These are phyloP conservation scores for Epichloe baconii DNA, from an alignment of 2,329 filamentous ascomycete species.

Conservation along the genomic window DNA sequence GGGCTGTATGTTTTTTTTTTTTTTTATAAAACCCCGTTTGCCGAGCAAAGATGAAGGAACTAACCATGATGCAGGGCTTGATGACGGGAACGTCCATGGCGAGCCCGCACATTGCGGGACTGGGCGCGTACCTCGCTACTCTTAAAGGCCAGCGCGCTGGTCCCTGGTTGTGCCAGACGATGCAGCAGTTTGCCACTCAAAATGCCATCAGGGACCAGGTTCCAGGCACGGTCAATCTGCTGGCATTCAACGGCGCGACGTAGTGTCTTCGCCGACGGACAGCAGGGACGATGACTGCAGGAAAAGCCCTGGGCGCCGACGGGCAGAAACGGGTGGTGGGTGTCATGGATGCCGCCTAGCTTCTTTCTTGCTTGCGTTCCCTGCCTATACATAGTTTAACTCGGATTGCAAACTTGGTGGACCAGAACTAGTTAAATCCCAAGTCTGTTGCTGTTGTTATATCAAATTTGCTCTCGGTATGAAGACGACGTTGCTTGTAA, in stretches of 20 bases:
- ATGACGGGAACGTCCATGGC: constrained; percentile 36
- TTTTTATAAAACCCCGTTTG: too few relatives aligned
- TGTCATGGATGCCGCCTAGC: too few relatives aligned
- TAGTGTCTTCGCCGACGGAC: neutral
- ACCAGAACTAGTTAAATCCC: too few relatives aligned
- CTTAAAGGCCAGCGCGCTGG: constrained; percentile 19
- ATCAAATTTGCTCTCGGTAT: too few relatives aligned
- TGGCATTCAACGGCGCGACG: constrained; percentile 38
- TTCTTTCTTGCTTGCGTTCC: too few relatives aligned
- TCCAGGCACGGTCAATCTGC: constrained; percentile 31
- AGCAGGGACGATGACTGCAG: too few relatives aligned
- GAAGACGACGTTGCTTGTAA: too few relatives aligned
- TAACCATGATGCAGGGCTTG: constrained; percentile 11
- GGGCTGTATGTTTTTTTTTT: constrained; percentile 15
- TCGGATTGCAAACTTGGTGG: too few relatives aligned
- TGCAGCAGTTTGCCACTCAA: constrained; percentile 27
- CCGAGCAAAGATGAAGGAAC: neutral
- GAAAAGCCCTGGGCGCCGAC: too few relatives aligned
- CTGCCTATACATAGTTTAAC: too few relatives aligned
- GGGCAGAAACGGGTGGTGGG: too few relatives aligned
- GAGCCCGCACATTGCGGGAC: constrained; percentile 28
- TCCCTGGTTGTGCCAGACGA: constrained; percentile 29
- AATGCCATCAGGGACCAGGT: constrained; percentile 25
- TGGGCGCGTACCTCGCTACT: constrained; percentile 14
- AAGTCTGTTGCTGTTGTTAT: too few relatives aligned